Evolutionary conservation across 768 basidiomycete species (phyloP), one percentile per base, ranked within the genome.

Genomic region (Leccinum fibrillosum): DNA sequence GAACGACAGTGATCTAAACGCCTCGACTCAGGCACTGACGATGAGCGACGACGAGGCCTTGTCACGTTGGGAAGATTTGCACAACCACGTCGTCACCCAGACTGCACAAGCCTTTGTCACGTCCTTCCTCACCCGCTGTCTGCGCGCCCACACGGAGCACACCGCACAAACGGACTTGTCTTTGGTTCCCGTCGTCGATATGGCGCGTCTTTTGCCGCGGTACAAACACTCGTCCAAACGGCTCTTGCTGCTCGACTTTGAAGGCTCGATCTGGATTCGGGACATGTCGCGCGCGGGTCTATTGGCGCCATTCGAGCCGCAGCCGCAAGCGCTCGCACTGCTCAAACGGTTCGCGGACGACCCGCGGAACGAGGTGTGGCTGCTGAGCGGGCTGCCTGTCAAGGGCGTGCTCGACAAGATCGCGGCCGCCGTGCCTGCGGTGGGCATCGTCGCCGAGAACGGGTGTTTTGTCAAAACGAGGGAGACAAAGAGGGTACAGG

Each of bases 391-490:
- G 7, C 68, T 93, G 51, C 81, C 84, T 12, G 77, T 87, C 26
- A 80, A 78, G 57, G 84, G 82, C 12, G 80, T 83, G 26, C 68
- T 94, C 56, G 88, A 89, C 64, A 77, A 78, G 53, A 74, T 94
- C 26, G 83, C 82, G 12, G 78, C 80, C 57, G 74, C 76, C 60
- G 77, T 86, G 11, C 88, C 89, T 1, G 79, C 78, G 39, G 75
- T 94, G 53, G 92, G 92, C n/a, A 84, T 94, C 58, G 86, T 92
- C 80, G 90, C 91, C 0, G 92, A 94, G 76, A 92, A 94, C 59
- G 92, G 92, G 2, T 94, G 92, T 69, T 94, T 85, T 68, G 82
- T 93, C 66, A 89, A 85, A 74, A 82, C 86, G 4, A 77, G 75
- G 35, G 68, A 52, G 26, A 66, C 53, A 32, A 72, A 60, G 59